Conservation (phyloP, 371 early-diverging fungal species). For the Syncephalastrum sp. region DNA sequence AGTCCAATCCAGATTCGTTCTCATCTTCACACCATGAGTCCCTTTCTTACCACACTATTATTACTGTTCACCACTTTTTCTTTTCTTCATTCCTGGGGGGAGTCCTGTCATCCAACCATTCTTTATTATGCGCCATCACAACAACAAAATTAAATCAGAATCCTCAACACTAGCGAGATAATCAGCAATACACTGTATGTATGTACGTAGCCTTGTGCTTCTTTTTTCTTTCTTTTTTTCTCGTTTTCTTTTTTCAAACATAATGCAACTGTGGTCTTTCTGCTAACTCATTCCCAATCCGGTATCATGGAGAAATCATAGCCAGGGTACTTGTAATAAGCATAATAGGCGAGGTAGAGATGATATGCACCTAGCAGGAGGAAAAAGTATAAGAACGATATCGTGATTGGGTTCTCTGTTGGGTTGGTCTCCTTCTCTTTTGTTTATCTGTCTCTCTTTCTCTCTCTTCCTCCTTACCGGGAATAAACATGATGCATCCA, state of each 20-base stretch:
- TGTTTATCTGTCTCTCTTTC: not conserved
- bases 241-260: not conserved
- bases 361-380: conserved; percentile 39
- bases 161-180: too few species aligned
- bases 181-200: too few species aligned
- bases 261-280: not conserved
- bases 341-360: conserved; percentile 51
- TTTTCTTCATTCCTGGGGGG: not conserved
- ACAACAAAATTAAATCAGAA: too few species aligned
- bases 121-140: too few species aligned
- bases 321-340: conserved; percentile 51
- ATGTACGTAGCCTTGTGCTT: conserved; percentile 1
- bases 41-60: not conserved
- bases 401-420: too few species aligned
- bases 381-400: too few species aligned
- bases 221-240: conserved; percentile 1
- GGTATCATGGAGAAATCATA: conserved; percentile 56
- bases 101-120: too few species aligned
- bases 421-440: not conserved
- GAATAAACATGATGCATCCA: conserved; percentile 55
- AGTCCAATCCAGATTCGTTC: too few species aligned
- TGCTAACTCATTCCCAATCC: conserved; percentile 30
- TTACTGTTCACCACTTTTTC: conserved; percentile 2
- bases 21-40: not conserved
- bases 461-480: conserved; percentile 24